Evolutionary conservation across 2,329 filamentous ascomycete genomes (phyloP).

Genomic region (Pseudogymnoascus sp.): DNA sequence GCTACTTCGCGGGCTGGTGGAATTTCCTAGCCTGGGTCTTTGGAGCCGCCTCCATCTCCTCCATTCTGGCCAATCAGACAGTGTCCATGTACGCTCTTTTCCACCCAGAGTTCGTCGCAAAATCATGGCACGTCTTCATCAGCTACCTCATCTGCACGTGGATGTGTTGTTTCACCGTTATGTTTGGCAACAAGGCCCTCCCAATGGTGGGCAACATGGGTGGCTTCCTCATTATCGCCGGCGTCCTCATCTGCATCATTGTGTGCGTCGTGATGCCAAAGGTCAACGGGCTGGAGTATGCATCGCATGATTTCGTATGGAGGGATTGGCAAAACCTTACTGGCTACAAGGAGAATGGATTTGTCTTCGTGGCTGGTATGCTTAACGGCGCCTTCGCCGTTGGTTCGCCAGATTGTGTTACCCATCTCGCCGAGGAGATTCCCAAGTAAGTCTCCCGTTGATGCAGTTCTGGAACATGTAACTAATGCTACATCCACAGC

Average conservation of each 20-base stretch:
- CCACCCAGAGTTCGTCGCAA: constrained; percentile 33
- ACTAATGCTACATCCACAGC: not conserved
- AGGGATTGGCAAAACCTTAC: constrained; percentile 34
- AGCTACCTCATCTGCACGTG: constrained; percentile 38
- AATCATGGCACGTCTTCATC: constrained; percentile 42
- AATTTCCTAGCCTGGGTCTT: constrained; percentile 38
- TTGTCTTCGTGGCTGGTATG: constrained; percentile 50
- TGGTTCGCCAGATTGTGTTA: constrained; percentile 54
- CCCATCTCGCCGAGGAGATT: constrained; percentile 56
- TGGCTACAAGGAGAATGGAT: constrained; percentile 37
- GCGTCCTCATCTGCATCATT: constrained; percentile 45
- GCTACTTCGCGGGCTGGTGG: constrained; percentile 41
- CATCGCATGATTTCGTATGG: constrained; percentile 32
- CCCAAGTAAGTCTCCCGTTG: constrained; percentile 22
- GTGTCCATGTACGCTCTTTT: constrained; percentile 25
- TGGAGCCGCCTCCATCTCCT: constrained; percentile 7
- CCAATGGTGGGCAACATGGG: constrained; percentile 44
- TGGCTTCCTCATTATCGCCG: constrained; percentile 40
- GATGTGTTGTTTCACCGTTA: constrained; percentile 34
- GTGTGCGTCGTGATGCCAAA: constrained; percentile 46
- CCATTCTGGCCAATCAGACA: constrained; percentile 3
- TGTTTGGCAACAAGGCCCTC: constrained; percentile 44
- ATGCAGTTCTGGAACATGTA: not conserved
- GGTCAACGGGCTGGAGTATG: constrained; percentile 31
- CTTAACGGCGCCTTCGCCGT: constrained; percentile 60